These are phyloP conservation scores for Ruellia speciosa DNA, from an alignment of 305 asterid species.

Conservation along the genomic window DNA sequence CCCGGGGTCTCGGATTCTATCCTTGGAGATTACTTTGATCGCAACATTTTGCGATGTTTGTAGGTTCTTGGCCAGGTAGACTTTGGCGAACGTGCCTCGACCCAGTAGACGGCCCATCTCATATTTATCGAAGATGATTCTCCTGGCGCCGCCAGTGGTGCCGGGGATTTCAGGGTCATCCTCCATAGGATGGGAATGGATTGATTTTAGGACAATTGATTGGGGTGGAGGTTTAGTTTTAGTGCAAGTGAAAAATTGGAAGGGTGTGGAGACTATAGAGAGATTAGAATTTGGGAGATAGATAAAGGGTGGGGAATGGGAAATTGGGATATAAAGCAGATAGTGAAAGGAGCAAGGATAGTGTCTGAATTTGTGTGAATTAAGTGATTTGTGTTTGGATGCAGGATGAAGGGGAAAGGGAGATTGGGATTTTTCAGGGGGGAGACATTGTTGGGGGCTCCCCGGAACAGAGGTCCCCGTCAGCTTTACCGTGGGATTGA, in stretches of 20 bases:
- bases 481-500: too few relatives aligned
- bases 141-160: constrained; percentile 16
- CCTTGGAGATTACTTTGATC: constrained; percentile 56
- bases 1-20: constrained; percentile 45
- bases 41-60: constrained; percentile 52
- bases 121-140: constrained; percentile 46
- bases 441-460: too few relatives aligned
- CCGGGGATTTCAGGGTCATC: background rate
- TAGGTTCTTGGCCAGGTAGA: constrained; percentile 47
- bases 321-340: too few relatives aligned
- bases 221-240: background rate
- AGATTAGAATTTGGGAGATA: too few relatives aligned
- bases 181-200: background rate
- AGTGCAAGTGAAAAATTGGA: background rate
- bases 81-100: constrained; percentile 70
- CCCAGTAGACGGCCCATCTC: constrained; percentile 68
- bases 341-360: too few relatives aligned
- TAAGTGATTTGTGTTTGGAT: too few relatives aligned
- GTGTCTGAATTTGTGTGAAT: too few relatives aligned
- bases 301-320: too few relatives aligned
- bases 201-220: background rate
- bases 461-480: too few relatives aligned
- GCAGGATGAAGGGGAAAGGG: too few relatives aligned
- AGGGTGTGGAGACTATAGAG: too few relatives aligned
- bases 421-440: too few relatives aligned